Conservation (phyloP, 1,284 basidiomycete genomes). For the Trametes polyzona region DNA sequence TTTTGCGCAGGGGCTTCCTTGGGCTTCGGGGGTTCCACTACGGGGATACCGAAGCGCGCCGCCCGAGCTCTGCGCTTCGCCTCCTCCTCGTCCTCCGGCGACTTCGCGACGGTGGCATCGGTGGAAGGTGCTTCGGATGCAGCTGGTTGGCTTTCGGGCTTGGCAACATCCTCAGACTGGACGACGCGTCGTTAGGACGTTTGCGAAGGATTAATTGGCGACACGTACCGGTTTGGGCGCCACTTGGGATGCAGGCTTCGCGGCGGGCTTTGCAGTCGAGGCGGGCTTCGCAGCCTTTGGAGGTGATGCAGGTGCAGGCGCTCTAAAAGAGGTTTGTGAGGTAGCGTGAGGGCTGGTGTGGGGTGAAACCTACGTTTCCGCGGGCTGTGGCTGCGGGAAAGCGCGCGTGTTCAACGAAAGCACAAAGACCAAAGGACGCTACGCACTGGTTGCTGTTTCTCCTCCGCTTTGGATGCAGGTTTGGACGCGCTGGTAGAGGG, state of each 20-base stretch:
- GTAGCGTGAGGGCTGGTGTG: slow-evolving; percentile 10
- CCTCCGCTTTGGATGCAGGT: slow-evolving; percentile 1
- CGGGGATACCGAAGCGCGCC: slow-evolving; percentile 68
- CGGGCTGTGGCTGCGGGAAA: slow-evolving; percentile 43
- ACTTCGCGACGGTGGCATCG: slow-evolving; percentile 15
- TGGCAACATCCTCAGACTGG: slow-evolving; percentile 4
- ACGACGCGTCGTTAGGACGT: neutral
- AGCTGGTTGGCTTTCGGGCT: slow-evolving; percentile 1
- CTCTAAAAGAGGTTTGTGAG: neutral
- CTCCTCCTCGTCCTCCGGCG: slow-evolving; percentile 48
- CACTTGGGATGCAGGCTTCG: slow-evolving; percentile 17
- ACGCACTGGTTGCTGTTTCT: slow-evolving; percentile 32
- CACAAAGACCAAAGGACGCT: neutral
- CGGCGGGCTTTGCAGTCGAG: neutral
- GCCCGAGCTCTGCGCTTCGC: slow-evolving; percentile 66
- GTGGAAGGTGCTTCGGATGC: slow-evolving; percentile 15
- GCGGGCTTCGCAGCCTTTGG: slow-evolving; percentile 9
- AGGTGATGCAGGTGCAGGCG: neutral
- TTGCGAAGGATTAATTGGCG: neutral
- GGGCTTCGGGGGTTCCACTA: slow-evolving; percentile 46
- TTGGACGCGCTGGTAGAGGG: slow-evolving; percentile 15
- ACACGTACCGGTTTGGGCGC: slow-evolving; percentile 16
- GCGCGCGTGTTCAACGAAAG: slow-evolving; percentile 11
- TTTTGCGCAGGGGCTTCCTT: slow-evolving; percentile 26
- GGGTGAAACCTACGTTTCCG: slow-evolving; percentile 46